Base-by-base conservation (phyloP, 306 rosid genomes). In the Fagus sylvatica region DNA sequence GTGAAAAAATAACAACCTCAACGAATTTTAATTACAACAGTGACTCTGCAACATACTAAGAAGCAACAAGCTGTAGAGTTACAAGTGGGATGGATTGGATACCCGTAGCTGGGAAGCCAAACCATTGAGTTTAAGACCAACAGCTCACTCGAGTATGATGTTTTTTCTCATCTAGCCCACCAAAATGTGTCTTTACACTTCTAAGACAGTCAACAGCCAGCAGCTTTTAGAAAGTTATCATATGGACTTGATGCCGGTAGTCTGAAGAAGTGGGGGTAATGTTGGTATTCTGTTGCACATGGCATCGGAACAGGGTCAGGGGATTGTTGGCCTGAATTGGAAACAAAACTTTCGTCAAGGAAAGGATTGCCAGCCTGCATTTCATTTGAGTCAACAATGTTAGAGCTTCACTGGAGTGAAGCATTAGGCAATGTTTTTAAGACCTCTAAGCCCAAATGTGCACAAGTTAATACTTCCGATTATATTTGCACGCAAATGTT, bases 201-300 rank as follows among this genome's bases (percentile, higher is more conserved):
- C 56, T 22, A 4, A 60, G 33, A 68, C 43, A 69, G 34, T 92
- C 85, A 96, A 83, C 94, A 96, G 73, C 98, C 98, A 37, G 99
- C 99, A 49, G 98, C 99, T 83, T 96, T 96, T 41, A 93, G 84
- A 82, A 96, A 96, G 88, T 88, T 81, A 74, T 96, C 99, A 6
- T 74, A 91, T 74, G 99, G 99, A 76, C 94, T 96, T 39, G 99
- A 78, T 16, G 91, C 88, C 3, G 99, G 99, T 72, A 96, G 80
- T 75, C 84, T 84, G 87, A 96, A 93, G 46, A 74, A 62, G 69
- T 78, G 71, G 32, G 87, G 83, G 40, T 75, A 75, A 22, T 85
- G 87, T 84, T 87, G 90, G 82, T 72, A 76, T 46, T 90, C 91
- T 0, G 87, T 79, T 74, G 81, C 74, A 75, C 90, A 88, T n/a